Conservation (phyloP, 345 rosid species). For the Stellera chamaejasme region DNA sequence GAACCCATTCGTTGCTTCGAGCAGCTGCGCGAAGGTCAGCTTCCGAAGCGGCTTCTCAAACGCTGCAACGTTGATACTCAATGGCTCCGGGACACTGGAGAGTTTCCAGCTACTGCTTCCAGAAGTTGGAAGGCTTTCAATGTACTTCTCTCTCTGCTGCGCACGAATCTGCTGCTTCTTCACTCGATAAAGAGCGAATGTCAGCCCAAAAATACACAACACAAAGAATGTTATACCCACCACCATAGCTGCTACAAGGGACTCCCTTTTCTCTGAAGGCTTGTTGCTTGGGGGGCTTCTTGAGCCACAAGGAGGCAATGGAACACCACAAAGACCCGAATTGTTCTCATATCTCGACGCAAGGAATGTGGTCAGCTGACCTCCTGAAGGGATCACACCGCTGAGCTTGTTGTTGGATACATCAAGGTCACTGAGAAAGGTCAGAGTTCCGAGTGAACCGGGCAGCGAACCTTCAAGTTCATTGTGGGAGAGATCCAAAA, state of each 20-base stretch:
- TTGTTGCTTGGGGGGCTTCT: slow-evolving; percentile 17
- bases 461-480: slow-evolving; percentile 69
- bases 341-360: slow-evolving; percentile 76
- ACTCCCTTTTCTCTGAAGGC: slow-evolving; percentile 29
- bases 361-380: slow-evolving; percentile 92
- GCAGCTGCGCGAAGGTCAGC: slow-evolving; percentile 81
- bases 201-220: slow-evolving; percentile 51
- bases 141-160: slow-evolving; percentile 61
- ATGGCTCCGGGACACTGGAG: slow-evolving; percentile 83
- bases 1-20: slow-evolving; percentile 94
- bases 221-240: slow-evolving; percentile 65
- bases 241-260: slow-evolving; percentile 48
- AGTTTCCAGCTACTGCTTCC: slow-evolving; percentile 90
- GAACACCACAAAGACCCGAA: slow-evolving; percentile 89
- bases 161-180: slow-evolving; percentile 50
- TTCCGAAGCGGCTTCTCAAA: slow-evolving; percentile 91
- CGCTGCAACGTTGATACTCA: slow-evolving; percentile 95
- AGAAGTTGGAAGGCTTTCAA: slow-evolving; percentile 83
- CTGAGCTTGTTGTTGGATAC: slow-evolving; percentile 87
- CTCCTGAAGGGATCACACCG: slow-evolving; percentile 85
- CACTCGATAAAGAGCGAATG: slow-evolving; percentile 54
- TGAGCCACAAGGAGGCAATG: slow-evolving; percentile 59
- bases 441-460: slow-evolving; percentile 58
- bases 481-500: slow-evolving; percentile 88
- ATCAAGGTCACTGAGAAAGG: slow-evolving; percentile 90